Base-by-base conservation (phyloP, 202 grass and related monocot species). In the Schoenoplectus tabernaemontani region DNA sequence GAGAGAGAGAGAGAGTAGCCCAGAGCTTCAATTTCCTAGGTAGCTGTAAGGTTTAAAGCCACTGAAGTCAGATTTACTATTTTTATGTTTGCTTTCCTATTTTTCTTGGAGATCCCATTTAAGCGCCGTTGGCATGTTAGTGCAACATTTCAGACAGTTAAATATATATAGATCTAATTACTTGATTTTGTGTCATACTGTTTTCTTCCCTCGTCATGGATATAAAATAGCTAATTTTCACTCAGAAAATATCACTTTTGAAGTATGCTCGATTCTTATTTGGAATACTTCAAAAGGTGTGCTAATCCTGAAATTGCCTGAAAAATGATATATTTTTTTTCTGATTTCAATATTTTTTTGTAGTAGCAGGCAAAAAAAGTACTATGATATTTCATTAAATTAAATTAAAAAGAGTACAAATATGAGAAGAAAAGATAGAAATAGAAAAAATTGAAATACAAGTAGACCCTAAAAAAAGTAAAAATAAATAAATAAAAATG, bases 71-170 rank as follows among this genome's bases (percentile, higher is more conserved):
- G 8, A 61, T 46, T 80, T 64, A 34, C 39, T 64, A 64, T 51
- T 64, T 80, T 64, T 46, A 47, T 48, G 38, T 63, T 80, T 48
- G 77, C 15, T 64, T 24, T 60, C 73, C 12, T 48, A 4, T 51
- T 80, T 9, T 64, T 30, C 77, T 64, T 80, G 15, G 41, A 80
- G 60, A 64, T 16, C 36, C 54, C 22, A 64, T 32, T 19, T 59
- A 46, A 60, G 4, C 77, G 13, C 77, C 32, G 23, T 79, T 48
- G 61, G 23, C 41, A 80, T 62, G 19, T 80, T 63, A 62, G 77
- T 80, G 77, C 77, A 79, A 80, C 22, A 63, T 80, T 59, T 80
- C 38, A 19, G 38, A 62, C 77, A 64, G 60, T 47, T 11, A 80
- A 80, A 50, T 80, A 58, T 16, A 32, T 16, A 54, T 46, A 54